phyloP scores from a whole-genome alignment of 441 rosid species.

The Aquilaria agallochum region DNA sequence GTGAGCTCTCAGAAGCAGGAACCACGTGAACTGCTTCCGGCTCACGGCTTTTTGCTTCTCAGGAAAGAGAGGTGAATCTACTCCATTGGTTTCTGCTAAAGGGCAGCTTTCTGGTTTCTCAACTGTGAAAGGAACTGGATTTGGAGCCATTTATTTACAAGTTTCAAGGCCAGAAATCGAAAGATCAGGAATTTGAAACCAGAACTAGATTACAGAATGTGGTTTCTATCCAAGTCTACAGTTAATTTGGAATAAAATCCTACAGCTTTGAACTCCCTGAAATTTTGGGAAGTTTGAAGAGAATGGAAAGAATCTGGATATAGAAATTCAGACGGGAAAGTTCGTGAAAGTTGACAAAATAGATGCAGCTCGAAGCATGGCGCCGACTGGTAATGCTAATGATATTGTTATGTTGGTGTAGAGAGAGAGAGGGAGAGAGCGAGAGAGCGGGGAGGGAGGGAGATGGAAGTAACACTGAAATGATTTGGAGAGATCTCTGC shows the following conservation, averaged over 20 bases:
- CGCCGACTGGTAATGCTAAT: neutral
- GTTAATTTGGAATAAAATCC: slow-evolving; percentile 16
- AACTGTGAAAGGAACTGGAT: slow-evolving; percentile 56
- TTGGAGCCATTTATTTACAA: slow-evolving; percentile 49
- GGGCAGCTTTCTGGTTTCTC: slow-evolving; percentile 60
- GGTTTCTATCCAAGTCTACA: slow-evolving; percentile 8
- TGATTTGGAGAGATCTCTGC: slow-evolving; percentile 24
- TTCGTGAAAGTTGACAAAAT: slow-evolving; percentile 24
- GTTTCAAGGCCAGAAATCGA: neutral
- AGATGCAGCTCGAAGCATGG: slow-evolving; percentile 16
- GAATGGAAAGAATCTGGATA: slow-evolving; percentile 24
- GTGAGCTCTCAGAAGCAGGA: slow-evolving; percentile 62
- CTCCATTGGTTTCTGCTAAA: slow-evolving; percentile 43
- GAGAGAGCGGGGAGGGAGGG: slow-evolving; percentile 5
- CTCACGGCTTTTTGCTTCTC: slow-evolving; percentile 60
- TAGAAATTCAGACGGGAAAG: slow-evolving; percentile 18
- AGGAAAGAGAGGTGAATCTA: slow-evolving; percentile 39
- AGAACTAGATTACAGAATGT: slow-evolving; percentile 10
- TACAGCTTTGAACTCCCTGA: slow-evolving; percentile 19
- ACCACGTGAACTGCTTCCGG: slow-evolving; percentile 67
- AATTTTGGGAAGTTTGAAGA: neutral
- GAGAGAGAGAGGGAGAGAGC: slow-evolving; percentile 4
- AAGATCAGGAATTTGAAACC: slow-evolving; percentile 20
- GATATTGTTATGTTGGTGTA: neutral
- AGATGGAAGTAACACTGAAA: slow-evolving; percentile 23